A percentile compares a stretch with the other conserved stretches of the same genome.
Evolutionary conservation across 345 rosid species (phyloP).

Genomic region (Brassica cretica): DNA sequence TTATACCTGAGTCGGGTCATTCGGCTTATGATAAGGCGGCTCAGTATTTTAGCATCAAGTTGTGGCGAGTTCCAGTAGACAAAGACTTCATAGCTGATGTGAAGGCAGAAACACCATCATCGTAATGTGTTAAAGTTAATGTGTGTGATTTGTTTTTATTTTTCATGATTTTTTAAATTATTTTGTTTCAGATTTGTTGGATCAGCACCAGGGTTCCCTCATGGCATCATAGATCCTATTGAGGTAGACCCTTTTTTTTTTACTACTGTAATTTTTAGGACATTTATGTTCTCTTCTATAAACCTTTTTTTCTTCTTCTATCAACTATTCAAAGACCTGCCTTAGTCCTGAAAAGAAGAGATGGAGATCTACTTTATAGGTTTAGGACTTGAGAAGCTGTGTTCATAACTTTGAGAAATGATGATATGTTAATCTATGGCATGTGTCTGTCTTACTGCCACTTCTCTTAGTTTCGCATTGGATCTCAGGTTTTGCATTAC

Average conservation of each 20-base stretch:
- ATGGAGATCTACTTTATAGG: not conserved
- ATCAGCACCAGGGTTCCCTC: conserved; percentile 98
- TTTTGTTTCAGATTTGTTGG: conserved; percentile 82
- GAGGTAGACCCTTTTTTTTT: conserved; percentile 35
- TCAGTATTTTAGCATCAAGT: conserved; percentile 88
- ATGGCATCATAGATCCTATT: conserved; percentile 94
- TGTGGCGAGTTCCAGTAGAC: conserved; percentile 85
- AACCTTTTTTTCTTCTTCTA: not conserved
- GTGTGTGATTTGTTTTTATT: not conserved
- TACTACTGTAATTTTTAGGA: too few species aligned
- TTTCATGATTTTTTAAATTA: conserved; percentile 12
- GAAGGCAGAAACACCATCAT: conserved; percentile 80
- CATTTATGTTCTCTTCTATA: too few species aligned
- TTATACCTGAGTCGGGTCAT: conserved; percentile 92
- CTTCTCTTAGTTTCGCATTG: conserved; percentile 9
- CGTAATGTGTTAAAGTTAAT: conserved; percentile 46
- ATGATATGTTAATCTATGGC: too few species aligned
- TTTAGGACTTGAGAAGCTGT: not conserved
- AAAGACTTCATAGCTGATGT: conserved; percentile 84
- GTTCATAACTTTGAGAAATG: not conserved
- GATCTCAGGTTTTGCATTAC: not conserved
- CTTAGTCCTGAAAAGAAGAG: too few species aligned
- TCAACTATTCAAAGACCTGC: not conserved
- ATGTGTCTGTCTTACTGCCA: not conserved
- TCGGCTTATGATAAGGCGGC: conserved; percentile 98